These are phyloP conservation scores for Rhodotorula sp. DNA, from an alignment of 1,284 basidiomycete species.

Conservation along the genomic window DNA sequence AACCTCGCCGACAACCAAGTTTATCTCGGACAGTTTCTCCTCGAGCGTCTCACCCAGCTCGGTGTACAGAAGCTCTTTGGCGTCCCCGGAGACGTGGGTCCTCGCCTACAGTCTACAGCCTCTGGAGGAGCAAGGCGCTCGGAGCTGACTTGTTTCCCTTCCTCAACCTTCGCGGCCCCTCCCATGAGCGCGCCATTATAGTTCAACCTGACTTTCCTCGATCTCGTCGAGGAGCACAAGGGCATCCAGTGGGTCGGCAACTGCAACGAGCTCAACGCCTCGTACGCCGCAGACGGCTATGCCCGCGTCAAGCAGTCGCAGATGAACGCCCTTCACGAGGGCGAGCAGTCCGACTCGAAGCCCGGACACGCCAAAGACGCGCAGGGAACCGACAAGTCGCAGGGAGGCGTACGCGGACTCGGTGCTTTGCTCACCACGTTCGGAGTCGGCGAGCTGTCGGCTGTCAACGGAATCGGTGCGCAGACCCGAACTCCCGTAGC, in stretches of 20 bases:
- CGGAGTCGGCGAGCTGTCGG: conserved; percentile 84
- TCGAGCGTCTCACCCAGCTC: conserved; percentile 46
- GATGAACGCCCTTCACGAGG: conserved; percentile 11
- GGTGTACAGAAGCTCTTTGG: conserved; percentile 52
- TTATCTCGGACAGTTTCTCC: conserved; percentile 44
- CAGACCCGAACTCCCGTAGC: background rate
- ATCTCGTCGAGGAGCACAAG: conserved; percentile 70
- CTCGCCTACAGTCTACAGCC: background rate
- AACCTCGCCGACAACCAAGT: conserved; percentile 21
- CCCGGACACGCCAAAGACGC: background rate
- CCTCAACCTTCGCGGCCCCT: background rate
- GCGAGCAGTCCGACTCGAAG: background rate
- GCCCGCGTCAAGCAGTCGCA: conserved; percentile 70
- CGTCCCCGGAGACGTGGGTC: conserved; percentile 27
- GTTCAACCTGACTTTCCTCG: conserved; percentile 74
- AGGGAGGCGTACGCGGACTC: conserved; percentile 37
- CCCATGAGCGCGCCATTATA: conserved; percentile 13
- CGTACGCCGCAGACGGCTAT: conserved; percentile 94
- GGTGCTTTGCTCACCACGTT: conserved; percentile 59
- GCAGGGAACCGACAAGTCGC: conserved; percentile 25
- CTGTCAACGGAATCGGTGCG: conserved; percentile 74
- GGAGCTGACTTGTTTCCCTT: background rate
- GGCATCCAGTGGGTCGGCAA: conserved; percentile 78
- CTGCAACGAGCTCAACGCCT: conserved; percentile 57
- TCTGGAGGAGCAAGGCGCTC: background rate